Conservation (phyloP, 306 rosid species). For the Trichosanthes truncata region DNA sequence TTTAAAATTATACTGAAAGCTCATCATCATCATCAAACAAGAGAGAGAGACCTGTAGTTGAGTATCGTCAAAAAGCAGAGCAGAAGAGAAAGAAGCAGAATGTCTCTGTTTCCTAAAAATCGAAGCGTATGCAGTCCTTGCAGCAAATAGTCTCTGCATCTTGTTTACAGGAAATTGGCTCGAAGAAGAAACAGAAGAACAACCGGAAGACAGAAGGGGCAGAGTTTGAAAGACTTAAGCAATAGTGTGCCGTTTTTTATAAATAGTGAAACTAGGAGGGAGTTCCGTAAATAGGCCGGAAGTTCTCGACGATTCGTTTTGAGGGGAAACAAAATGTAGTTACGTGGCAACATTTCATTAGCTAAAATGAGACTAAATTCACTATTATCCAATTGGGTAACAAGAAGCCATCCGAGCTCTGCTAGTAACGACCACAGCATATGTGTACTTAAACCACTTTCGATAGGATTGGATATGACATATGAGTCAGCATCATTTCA, state of each 20-base stretch:
- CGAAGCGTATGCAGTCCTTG: conserved; percentile 25
- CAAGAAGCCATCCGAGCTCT: not conserved
- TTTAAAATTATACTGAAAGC: not conserved
- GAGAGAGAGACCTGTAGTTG: conserved; percentile 58
- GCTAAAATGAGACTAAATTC: not conserved
- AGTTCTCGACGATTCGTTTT: not conserved
- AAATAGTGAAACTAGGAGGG: not conserved
- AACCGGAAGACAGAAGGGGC: not conserved
- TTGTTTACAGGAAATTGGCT: not conserved
- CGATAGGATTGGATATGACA: not conserved
- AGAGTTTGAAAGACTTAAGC: not conserved
- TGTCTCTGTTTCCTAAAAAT: conserved; percentile 23
- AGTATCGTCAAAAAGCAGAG: conserved; percentile 81
- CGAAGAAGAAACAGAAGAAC: not conserved
- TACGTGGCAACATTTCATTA: not conserved
- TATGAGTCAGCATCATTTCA: not conserved
- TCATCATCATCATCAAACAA: not conserved
- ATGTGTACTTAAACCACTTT: not conserved
- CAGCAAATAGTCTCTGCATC: conserved; percentile 52
- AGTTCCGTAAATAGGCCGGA: not conserved
- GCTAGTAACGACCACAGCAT: not conserved
- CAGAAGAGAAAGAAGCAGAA: conserved; percentile 53
- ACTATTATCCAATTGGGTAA: not conserved
- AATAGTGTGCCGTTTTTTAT: not conserved
- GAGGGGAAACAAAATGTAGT: no score